These are phyloP conservation scores for Hypoxylon rickii DNA, from an alignment of 495 filamentous ascomycete genomes.

Conservation along the genomic window DNA sequence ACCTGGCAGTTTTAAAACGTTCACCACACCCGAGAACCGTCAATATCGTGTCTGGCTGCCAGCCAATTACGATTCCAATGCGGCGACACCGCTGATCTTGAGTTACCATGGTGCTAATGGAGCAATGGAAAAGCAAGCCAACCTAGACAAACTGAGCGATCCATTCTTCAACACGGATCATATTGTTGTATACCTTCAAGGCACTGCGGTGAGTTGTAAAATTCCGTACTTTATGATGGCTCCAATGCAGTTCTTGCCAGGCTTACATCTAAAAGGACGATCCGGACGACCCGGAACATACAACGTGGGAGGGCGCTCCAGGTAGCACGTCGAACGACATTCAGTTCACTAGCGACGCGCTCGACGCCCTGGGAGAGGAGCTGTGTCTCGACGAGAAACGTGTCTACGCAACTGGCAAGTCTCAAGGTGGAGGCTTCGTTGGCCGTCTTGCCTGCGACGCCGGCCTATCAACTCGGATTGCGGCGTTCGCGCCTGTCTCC, in stretches of 20 bases:
- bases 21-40: conserved; percentile 34
- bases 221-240: too few relatives aligned
- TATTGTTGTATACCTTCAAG: conserved; percentile 57
- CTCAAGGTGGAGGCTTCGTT: conserved; percentile 63
- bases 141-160: conserved; percentile 49
- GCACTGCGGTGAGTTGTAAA: conserved; percentile 47
- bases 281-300: conserved; percentile 32
- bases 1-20: conserved; percentile 21
- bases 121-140: conserved; percentile 42
- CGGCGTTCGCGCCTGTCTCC: conserved; percentile 53
- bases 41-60: conserved; percentile 48
- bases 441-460: conserved; percentile 59
- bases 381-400: conserved; percentile 58
- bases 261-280: conserved; percentile 40
- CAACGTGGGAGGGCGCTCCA: conserved; percentile 41
- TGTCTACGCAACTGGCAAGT: conserved; percentile 63
- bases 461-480: conserved; percentile 40
- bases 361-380: conserved; percentile 46
- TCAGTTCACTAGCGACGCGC: conserved; percentile 47
- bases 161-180: conserved; percentile 49
- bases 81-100: conserved; percentile 48
- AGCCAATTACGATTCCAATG: conserved; percentile 39
- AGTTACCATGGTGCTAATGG: conserved; percentile 51
- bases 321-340: conserved; percentile 34
- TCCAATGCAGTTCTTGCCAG: too few relatives aligned